Percentiles rank a stretch among this genome's conserved stretches.
These are phyloP conservation scores for Eucalyptus coolabah DNA, from an alignment of 345 rosid species.

Conservation along the genomic window DNA sequence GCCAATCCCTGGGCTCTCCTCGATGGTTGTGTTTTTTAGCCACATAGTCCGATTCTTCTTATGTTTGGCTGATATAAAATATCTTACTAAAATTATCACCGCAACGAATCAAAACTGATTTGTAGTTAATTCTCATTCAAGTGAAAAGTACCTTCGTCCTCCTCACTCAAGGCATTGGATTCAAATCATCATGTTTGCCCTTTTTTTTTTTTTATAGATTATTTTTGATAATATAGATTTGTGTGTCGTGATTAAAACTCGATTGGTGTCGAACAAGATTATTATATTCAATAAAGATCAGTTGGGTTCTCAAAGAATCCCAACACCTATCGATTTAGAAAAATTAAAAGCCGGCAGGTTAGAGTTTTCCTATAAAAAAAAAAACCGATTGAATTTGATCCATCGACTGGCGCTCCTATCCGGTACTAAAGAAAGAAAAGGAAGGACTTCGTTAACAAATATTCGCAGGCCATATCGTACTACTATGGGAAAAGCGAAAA, in stretches of 20 bases:
- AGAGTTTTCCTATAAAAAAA: no score
- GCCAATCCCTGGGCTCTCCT: not conserved
- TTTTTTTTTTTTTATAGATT: not conserved
- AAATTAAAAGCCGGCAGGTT: not conserved
- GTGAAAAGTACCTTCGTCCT: not conserved
- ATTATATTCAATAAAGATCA: not conserved
- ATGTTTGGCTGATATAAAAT: not conserved
- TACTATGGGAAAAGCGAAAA: not conserved
- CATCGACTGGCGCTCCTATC: not conserved
- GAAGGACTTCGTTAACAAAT: not conserved
- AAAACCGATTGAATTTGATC: not conserved
- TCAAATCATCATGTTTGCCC: not conserved
- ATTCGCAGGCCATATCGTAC: not conserved
- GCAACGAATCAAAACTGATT: not conserved
- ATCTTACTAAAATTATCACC: not conserved
- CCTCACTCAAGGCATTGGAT: not conserved
- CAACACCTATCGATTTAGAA: not conserved
- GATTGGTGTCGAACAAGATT: accelerated
- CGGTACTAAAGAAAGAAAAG: not conserved
- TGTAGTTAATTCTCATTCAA: not conserved
- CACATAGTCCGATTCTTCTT: not conserved
- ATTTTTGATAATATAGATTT: accelerated
- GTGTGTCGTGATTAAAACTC: accelerated
- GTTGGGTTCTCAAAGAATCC: not conserved
- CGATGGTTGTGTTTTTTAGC: not conserved